These are phyloP conservation scores for Castanospermum australe DNA, from an alignment of 306 rosid species.

Conservation along the genomic window DNA sequence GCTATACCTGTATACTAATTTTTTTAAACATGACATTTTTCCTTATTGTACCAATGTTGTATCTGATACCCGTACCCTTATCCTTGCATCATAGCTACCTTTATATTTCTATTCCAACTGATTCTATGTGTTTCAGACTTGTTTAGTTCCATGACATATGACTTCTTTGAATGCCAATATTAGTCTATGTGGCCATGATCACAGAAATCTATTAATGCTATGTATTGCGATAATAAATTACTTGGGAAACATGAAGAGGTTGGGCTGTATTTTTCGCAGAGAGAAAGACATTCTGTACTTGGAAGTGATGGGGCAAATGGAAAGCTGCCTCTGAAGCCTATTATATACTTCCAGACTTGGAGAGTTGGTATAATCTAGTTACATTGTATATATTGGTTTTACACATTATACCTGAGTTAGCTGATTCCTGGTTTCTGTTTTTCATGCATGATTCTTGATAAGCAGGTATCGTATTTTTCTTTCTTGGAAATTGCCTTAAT, in stretches of 20 bases:
- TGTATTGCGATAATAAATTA: neutral
- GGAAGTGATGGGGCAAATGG: slow-evolving; percentile 56
- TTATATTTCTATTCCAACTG: neutral
- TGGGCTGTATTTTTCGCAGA: slow-evolving; percentile 39
- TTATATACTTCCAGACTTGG: slow-evolving; percentile 64
- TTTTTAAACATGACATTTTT: no score
- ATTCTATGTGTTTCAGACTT: neutral
- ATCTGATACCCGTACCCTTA: no score
- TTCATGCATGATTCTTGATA: slow-evolving; percentile 16
- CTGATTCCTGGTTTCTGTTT: slow-evolving; percentile 18
- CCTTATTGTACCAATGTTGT: no score
- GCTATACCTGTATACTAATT: no score
- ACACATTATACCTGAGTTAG: neutral
- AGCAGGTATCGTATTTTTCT: slow-evolving; percentile 81
- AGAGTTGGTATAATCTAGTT: slow-evolving; percentile 51
- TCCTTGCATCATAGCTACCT: no score
- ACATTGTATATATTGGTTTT: neutral
- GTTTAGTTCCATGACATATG: neutral
- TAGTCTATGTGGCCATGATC: neutral
- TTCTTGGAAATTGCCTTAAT: slow-evolving; percentile 88
- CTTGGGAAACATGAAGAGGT: neutral
- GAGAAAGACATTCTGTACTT: slow-evolving; percentile 55
- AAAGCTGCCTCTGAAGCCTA: slow-evolving; percentile 57
- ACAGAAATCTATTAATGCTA: neutral
- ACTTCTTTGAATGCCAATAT: neutral